A percentile compares a stretch with the other conserved stretches of the same genome.
phyloP scores from a whole-genome alignment of 495 filamentous ascomycete species.

The Penicillium crystallinum region DNA sequence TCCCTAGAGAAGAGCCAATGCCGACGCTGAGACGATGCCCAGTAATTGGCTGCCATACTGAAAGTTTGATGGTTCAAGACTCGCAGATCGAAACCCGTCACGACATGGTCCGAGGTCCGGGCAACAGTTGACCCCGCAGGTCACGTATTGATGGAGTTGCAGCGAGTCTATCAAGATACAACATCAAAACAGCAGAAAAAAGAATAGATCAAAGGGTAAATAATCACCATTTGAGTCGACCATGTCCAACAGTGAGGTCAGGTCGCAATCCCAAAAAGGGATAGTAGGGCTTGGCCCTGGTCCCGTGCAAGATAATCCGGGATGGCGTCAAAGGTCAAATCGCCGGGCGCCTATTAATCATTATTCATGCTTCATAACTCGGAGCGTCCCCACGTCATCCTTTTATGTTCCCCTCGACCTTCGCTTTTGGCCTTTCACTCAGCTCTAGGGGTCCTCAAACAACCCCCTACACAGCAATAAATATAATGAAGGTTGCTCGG shows the following conservation, averaged over 20 bases:
- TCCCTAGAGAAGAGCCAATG: constrained; percentile 87
- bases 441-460: neutral
- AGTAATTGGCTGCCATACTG: constrained; percentile 91
- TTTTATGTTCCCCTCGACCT: constrained; percentile 4
- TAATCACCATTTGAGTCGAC: neutral
- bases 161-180: neutral
- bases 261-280: constrained; percentile 24
- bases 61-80: constrained; percentile 1
- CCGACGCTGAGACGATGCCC: constrained; percentile 85
- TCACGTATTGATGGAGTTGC: neutral
- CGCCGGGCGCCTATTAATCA: constrained; percentile 35
- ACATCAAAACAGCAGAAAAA: neutral
- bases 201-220: neutral
- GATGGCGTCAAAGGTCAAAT: constrained; percentile 40
- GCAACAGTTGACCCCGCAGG: neutral
- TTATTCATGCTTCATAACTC: constrained; percentile 16
- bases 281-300: constrained; percentile 36
- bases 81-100: neutral
- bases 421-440: neutral
- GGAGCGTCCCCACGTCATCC: constrained; percentile 11
- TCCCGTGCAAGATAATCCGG: constrained; percentile 27
- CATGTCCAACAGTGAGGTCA: constrained; percentile 5
- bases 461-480: neutral
- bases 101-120: constrained; percentile 2
- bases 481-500: constrained; percentile 38